Percentiles rank a stretch among this genome's conserved stretches.
Conservation (phyloP, 139 green algal species). For the Chlorella ohadii region DNA sequence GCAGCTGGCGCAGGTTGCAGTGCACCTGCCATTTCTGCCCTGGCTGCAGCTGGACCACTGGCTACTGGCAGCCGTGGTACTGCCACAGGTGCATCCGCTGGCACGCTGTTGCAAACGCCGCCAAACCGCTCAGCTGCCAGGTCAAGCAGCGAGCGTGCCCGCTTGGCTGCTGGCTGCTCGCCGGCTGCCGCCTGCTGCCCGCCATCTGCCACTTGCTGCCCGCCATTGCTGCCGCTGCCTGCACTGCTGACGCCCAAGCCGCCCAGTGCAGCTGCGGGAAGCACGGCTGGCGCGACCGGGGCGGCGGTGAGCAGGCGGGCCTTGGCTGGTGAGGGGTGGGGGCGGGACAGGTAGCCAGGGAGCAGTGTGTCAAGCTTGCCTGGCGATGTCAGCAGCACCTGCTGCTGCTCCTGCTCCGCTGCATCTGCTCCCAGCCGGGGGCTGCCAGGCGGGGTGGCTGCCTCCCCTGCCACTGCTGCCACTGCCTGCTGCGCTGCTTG, state of each 20-base stretch:
- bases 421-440: too few relatives aligned
- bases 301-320: not conserved
- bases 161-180: slow-evolving; percentile 17
- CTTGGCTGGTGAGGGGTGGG: slow-evolving; percentile 62
- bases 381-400: not conserved
- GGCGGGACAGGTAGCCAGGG: slow-evolving; percentile 69
- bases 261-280: not conserved
- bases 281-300: not conserved
- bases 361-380: slow-evolving; percentile 51
- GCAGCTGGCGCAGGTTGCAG: too few relatives aligned
- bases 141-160: not conserved
- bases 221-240: not conserved
- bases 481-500: too few relatives aligned
- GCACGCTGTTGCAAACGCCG: not conserved
- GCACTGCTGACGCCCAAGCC: not conserved
- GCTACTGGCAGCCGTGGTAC: not conserved
- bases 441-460: not conserved
- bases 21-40: not conserved
- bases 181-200: too few relatives aligned
- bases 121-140: not conserved
- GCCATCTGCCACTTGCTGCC: not conserved
- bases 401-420: not conserved
- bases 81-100: not conserved
- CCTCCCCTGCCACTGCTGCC: too few relatives aligned
- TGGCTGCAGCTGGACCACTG: not conserved